Conservation (phyloP, 352 stramenopile genomes). For the Phytophthora fragariae region DNA sequence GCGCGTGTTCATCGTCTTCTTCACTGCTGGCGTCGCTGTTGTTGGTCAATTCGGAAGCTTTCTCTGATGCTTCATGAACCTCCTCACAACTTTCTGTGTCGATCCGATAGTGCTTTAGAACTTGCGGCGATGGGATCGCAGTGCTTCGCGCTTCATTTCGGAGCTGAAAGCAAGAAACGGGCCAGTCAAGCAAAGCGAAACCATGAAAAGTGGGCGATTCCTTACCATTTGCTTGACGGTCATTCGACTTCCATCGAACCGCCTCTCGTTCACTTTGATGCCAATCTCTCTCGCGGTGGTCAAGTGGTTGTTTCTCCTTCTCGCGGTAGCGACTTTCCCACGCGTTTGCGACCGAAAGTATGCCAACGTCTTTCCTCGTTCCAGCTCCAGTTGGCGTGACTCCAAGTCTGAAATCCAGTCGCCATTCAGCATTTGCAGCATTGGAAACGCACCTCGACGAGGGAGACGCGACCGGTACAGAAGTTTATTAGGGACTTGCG, state of each 20-base stretch:
- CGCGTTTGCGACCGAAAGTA: slow-evolving; percentile 44
- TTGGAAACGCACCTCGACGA: slow-evolving; percentile 60
- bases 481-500: slow-evolving; percentile 20
- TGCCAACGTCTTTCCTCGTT: slow-evolving; percentile 52
- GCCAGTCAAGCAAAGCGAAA: background rate
- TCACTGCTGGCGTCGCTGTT: background rate
- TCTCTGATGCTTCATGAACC: slow-evolving; percentile 18
- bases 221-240: slow-evolving; percentile 67
- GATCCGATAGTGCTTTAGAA: slow-evolving; percentile 63
- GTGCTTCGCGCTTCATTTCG: slow-evolving; percentile 51
- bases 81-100: slow-evolving; percentile 54
- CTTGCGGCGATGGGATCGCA: slow-evolving; percentile 46
- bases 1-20: slow-evolving; percentile 21
- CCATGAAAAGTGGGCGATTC: background rate
- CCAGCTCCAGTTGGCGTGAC: slow-evolving; percentile 53
- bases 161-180: slow-evolving; percentile 26
- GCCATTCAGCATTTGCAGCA: slow-evolving; percentile 70
- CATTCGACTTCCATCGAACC: slow-evolving; percentile 73
- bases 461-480: slow-evolving; percentile 55
- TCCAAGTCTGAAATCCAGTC: slow-evolving; percentile 71
- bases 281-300: background rate
- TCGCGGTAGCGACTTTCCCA: background rate
- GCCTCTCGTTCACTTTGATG: slow-evolving; percentile 24
- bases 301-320: slow-evolving; percentile 1
- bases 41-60: background rate